phyloP scores from a whole-genome alignment of 768 basidiomycete species.

The Phlebiopsis gigantea region DNA sequence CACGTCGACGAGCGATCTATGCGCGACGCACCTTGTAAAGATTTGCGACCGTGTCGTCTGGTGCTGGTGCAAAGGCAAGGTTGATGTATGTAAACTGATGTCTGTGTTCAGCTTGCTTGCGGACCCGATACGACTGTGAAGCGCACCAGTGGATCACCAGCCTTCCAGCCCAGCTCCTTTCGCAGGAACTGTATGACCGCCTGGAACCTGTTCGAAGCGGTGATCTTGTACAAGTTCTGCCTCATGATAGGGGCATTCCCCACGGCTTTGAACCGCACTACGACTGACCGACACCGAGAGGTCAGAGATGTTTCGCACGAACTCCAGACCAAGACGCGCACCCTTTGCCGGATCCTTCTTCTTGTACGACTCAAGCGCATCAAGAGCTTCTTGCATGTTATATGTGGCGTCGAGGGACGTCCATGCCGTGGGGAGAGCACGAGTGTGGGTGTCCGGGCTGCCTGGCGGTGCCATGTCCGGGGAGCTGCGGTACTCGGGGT shows the following conservation, averaged over 20 bases:
- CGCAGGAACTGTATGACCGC: constrained; percentile 92
- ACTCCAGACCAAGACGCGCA: constrained; percentile 22
- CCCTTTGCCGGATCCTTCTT: constrained; percentile 81
- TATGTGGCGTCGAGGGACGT: constrained; percentile 20
- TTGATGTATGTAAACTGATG: constrained; percentile 74
- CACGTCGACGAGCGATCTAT: neutral
- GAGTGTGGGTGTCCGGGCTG: constrained; percentile 20
- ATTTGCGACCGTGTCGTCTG: constrained; percentile 70
- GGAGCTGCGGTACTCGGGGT: constrained; percentile 2
- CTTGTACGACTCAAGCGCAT: constrained; percentile 81
- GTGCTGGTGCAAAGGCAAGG: constrained; percentile 70
- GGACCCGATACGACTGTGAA: neutral
- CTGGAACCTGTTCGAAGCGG: constrained; percentile 89
- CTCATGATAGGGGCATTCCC: constrained; percentile 99
- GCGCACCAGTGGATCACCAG: constrained; percentile 77
- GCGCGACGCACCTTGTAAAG: constrained; percentile 49
- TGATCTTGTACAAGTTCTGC: constrained; percentile 98
- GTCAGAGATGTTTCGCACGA: neutral
- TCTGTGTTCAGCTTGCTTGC: neutral
- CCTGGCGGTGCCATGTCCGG: constrained; percentile 10
- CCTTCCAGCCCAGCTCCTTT: constrained; percentile 84
- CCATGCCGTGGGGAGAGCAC: constrained; percentile 24
- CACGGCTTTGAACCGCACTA: constrained; percentile 95
- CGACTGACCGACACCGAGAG: constrained; percentile 49
- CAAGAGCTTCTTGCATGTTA: constrained; percentile 43